Base-by-base conservation (phyloP, 208 protist species). In the Wallacemonas sp. region DNA sequence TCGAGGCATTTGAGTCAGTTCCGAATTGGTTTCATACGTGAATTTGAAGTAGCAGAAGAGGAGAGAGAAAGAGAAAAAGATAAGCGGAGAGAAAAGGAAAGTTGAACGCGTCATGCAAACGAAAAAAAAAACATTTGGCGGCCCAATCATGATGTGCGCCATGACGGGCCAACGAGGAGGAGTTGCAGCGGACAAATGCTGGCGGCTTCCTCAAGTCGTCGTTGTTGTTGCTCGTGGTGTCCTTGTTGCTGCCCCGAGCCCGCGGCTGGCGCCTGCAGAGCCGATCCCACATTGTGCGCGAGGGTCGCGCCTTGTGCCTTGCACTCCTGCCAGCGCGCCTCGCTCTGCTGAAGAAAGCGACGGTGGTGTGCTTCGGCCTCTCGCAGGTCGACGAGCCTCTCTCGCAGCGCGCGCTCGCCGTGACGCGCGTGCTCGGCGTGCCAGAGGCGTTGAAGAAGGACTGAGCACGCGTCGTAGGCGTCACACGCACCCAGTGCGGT, bases 291-390 rank as follows among this genome's bases (percentile, higher is more conserved):
- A 27, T 6, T 34, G 27, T 23, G 48, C 48, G 19, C 27, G 11
- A 56, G 24, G 12, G 8, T 2, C 26, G 52, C 23, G 29, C 29
- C 30, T 5, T 8, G 17, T 8, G 52, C 6, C 52, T 19, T 58
- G 12, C 12, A 4, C 52, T 58, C 52, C 30, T 58, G 30, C 52
- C 52, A 58, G 6, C 23, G 52, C 9, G 52, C 52, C 52, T 58
- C 52, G 19, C 52, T 58, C 30, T 39, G 30, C 19, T 58, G 52
- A 21, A 16, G 32, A 41, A 43, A 41, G 52, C 52, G 52, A 27
- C 52, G 52, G 19, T 58, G 52, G 5, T 24, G 52, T 2, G 52
- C 52, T 30, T 58, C 52, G n/a, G 11, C n/a, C 30, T 58, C 52
- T 12, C 52, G 52, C 17, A 24, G 17, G 29, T 2, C 34, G 2